A percentile compares a stretch with the other conserved stretches of the same genome.
Evolutionary conservation across 768 basidiomycete genomes (phyloP).

Genomic region (Rhizopogon salebrosus): DNA sequence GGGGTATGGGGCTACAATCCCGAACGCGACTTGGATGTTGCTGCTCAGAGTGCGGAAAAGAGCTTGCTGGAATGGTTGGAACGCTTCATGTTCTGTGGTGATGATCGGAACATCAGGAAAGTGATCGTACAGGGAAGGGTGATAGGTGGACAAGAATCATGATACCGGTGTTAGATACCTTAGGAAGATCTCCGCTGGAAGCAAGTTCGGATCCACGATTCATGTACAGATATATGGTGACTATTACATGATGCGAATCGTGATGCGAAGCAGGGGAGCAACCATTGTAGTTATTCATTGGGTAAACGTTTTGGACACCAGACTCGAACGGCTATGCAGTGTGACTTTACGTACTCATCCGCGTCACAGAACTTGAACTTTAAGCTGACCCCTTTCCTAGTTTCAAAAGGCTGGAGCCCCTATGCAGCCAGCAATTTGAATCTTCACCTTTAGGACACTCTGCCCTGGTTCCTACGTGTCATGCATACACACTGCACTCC

Average conservation of each 20-base stretch:
- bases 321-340: too few relatives aligned
- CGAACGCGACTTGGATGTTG: constrained; percentile 26
- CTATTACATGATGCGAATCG: too few relatives aligned
- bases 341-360: too few relatives aligned
- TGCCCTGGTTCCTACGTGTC: background rate
- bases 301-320: too few relatives aligned
- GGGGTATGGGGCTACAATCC: constrained; percentile 42
- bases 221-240: too few relatives aligned
- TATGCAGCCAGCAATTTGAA: too few relatives aligned
- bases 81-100: constrained; percentile 81
- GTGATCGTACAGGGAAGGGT: constrained; percentile 82
- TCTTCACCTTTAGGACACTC: too few relatives aligned
- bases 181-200: background rate
- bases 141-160: constrained; percentile 69
- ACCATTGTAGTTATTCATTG: too few relatives aligned
- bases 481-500: constrained; percentile 52
- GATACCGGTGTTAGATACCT: constrained; percentile 12
- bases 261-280: too few relatives aligned
- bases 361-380: too few relatives aligned
- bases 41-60: constrained; percentile 21
- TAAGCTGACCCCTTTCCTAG: too few relatives aligned
- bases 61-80: constrained; percentile 61
- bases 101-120: constrained; percentile 74
- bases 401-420: too few relatives aligned
- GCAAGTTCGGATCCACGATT: background rate